Conservation (phyloP, 2,329 filamentous ascomycete species). For the Trichoderma sp. region DNA sequence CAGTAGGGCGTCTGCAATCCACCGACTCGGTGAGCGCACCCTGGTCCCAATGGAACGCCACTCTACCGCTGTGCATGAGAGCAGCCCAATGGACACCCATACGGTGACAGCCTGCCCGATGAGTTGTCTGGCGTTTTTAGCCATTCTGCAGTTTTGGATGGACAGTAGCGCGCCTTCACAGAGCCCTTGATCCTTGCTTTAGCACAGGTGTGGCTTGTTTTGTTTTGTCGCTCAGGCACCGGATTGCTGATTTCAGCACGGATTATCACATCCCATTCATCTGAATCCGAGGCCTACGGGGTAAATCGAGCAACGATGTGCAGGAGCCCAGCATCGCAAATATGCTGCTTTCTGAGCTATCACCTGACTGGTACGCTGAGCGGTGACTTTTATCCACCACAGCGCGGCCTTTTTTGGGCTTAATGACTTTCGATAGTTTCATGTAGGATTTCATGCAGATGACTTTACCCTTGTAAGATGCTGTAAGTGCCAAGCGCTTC, state of each 20-base stretch:
- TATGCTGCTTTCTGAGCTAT: not conserved
- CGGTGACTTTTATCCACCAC: not conserved
- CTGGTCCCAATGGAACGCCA: conserved; percentile 9
- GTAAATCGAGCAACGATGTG: not conserved
- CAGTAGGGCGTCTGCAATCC: conserved; percentile 19
- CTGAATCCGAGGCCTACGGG: not conserved
- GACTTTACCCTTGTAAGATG: not conserved
- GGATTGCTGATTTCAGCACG: not conserved
- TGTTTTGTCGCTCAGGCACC: not conserved
- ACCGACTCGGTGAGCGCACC: conserved; percentile 24
- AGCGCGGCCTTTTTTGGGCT: not conserved
- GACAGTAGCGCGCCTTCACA: not conserved
- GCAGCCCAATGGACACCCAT: conserved; percentile 23
- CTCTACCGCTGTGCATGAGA: not conserved
- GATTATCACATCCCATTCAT: not conserved
- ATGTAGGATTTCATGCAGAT: conserved; percentile 6
- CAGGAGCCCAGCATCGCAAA: not conserved
- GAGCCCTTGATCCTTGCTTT: conserved; percentile 6
- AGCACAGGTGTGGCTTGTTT: not conserved
- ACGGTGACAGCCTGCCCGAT: not conserved
- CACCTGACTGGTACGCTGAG: conserved; percentile 1
- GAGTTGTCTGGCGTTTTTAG: not conserved
- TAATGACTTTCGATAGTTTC: conserved; percentile 10
- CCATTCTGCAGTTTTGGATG: conserved; percentile 15
- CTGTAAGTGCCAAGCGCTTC: not conserved